Evolutionary conservation across 2,329 filamentous ascomycete species (phyloP), one percentile per base, ranked within the genome.

Genomic region (Acrocalymma vagum): DNA sequence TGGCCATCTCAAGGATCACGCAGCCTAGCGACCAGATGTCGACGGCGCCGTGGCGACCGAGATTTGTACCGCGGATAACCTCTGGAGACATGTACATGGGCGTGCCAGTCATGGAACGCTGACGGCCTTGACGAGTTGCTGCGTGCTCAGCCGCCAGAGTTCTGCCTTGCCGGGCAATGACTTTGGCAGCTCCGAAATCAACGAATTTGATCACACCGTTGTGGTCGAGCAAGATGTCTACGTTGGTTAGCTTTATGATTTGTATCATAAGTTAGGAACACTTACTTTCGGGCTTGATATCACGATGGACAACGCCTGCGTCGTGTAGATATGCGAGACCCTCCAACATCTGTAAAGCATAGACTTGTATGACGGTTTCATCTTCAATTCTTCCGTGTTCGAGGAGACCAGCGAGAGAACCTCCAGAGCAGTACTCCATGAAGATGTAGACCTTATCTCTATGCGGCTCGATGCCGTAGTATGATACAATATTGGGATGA

Each of bases 71-170:
- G 62, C 92, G 95, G 76, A 99, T 97, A 26, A 96, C 90, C 76
- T 99, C 94, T 5, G 94, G 94, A 6, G 94, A 97, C 94, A 99
- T 99, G 78, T 99, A 99, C 94, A 99, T 99, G 3, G 94, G 94
- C 9, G 94, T 99, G 56, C 94, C 94, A 14, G 92, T 96, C 86
- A 97, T 96, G 23, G 89, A 94, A 65, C 91, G 88, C 71, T 95
- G 92, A 20, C 71, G 68, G 15, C 63, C 70, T 38, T 72, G 67
- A 18, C 70, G 67, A 4, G 66, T 67, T 24, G 81, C 79, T 16
- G 79, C 77, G 37, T 85, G 71, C 57, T 85, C 81, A 28, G 82
- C 80, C 15, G 89, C 84, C 13, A 96, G 77, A 3, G 94, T 97
- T 58, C 91, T 90, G 47, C 92, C 92, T 69, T 96, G 90, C 30